Conservation (phyloP, 768 basidiomycete genomes). For the Pisolithus sp. region DNA sequence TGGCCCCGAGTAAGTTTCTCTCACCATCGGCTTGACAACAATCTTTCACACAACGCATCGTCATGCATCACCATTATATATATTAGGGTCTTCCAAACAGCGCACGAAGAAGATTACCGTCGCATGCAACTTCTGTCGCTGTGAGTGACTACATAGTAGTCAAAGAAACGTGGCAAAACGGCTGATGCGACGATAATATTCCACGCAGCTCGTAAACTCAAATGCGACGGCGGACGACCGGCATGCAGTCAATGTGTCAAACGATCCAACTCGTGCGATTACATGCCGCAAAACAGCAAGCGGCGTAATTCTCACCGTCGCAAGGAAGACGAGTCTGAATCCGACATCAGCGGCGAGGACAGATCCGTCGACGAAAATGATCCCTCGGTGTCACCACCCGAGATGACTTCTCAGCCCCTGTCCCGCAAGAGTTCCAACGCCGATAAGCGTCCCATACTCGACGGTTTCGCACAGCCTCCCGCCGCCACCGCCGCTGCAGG, state of each 20-base stretch:
- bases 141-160: slow-evolving; percentile 43
- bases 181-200: slow-evolving; percentile 13
- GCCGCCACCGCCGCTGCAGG: slow-evolving; percentile 13
- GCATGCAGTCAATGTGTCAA: slow-evolving; percentile 80
- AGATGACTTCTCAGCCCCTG: slow-evolving; percentile 27
- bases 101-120: slow-evolving; percentile 83
- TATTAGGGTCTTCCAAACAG: slow-evolving; percentile 52
- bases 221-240: slow-evolving; percentile 82
- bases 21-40: slow-evolving; percentile 3
- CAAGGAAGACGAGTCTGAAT: slow-evolving; percentile 50
- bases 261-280: slow-evolving; percentile 73
- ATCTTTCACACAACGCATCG: slow-evolving; percentile 3
- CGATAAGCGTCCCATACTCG: slow-evolving; percentile 29
- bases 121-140: slow-evolving; percentile 87
- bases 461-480: slow-evolving; percentile 23
- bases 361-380: slow-evolving; percentile 44
- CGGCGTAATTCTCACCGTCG: slow-evolving; percentile 61
- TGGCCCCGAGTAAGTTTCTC: slow-evolving; percentile 33
- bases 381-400: slow-evolving; percentile 53
- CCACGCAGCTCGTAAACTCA: slow-evolving; percentile 70
- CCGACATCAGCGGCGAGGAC: slow-evolving; percentile 62
- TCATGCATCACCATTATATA: slow-evolving; percentile 1
- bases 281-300: slow-evolving; percentile 66
- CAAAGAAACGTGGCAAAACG: slow-evolving; percentile 7
- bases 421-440: slow-evolving; percentile 32